These are phyloP conservation scores for Colletotrichum spinosum DNA, from an alignment of 2,329 filamentous ascomycete genomes.

Conservation along the genomic window DNA sequence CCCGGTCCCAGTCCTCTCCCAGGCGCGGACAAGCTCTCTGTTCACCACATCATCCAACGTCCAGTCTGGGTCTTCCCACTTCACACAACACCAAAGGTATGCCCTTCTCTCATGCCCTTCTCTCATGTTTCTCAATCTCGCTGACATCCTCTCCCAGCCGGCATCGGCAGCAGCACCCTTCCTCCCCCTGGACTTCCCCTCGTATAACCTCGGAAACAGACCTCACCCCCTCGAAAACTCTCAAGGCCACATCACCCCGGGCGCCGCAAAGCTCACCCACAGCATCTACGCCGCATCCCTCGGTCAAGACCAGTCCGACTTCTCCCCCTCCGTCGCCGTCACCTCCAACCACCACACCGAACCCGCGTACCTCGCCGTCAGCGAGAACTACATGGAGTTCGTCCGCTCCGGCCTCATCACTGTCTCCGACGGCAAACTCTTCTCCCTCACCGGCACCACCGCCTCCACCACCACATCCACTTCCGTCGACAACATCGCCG, in stretches of 20 bases:
- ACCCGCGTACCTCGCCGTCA: slow-evolving; percentile 76
- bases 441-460: slow-evolving; percentile 49
- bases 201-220: slow-evolving; percentile 76
- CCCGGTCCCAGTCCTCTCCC: slow-evolving; percentile 55
- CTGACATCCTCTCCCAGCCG: slow-evolving; percentile 48
- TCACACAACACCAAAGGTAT: slow-evolving; percentile 63
- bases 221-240: slow-evolving; percentile 69
- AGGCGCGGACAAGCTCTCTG: slow-evolving; percentile 61
- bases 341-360: slow-evolving; percentile 53
- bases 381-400: slow-evolving; percentile 79
- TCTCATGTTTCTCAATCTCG: slow-evolving; percentile 40
- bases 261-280: slow-evolving; percentile 67
- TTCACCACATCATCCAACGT: slow-evolving; percentile 77
- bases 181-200: slow-evolving; percentile 77
- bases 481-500: slow-evolving; percentile 67
- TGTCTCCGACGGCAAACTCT: slow-evolving; percentile 61
- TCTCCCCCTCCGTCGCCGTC: slow-evolving; percentile 53
- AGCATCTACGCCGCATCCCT: slow-evolving; percentile 59
- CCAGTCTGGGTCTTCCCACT: slow-evolving; percentile 80
- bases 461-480: slow-evolving; percentile 43
- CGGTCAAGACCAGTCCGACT: slow-evolving; percentile 66
- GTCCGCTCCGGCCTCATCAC: slow-evolving; percentile 73
- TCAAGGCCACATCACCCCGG: slow-evolving; percentile 72
- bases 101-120: neutral
- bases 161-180: slow-evolving; percentile 67